Evolutionary conservation across 2,329 filamentous ascomycete species (phyloP).

Genomic region (Alternaria triticimaculans): DNA sequence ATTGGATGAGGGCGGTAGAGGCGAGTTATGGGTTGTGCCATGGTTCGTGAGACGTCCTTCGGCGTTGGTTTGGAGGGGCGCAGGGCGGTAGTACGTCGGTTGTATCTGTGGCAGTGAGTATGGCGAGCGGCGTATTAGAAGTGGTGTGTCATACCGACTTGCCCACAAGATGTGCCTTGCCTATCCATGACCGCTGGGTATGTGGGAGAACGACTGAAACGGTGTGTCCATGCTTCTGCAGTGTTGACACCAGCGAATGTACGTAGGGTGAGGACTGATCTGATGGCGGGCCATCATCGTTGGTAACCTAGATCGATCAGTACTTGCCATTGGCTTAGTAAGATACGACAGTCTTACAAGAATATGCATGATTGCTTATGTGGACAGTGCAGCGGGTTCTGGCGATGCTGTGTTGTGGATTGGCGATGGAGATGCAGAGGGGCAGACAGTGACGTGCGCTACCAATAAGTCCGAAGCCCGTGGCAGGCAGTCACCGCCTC

Average conservation of each 20-base stretch:
- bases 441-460: slow-evolving; percentile 31
- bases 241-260: slow-evolving; percentile 53
- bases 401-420: slow-evolving; percentile 12
- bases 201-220: slow-evolving; percentile 92
- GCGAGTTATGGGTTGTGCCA: slow-evolving; percentile 43
- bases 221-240: slow-evolving; percentile 73
- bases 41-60: slow-evolving; percentile 47
- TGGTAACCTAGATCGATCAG: slow-evolving; percentile 51
- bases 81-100: slow-evolving; percentile 80
- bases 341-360: slow-evolving; percentile 31
- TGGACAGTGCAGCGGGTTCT: not conserved
- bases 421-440: slow-evolving; percentile 18
- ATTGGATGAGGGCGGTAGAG: slow-evolving; percentile 39
- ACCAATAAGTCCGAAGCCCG: slow-evolving; percentile 31
- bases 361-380: slow-evolving; percentile 44
- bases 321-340: slow-evolving; percentile 3
- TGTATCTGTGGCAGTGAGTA: slow-evolving; percentile 57
- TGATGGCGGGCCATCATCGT: slow-evolving; percentile 61
- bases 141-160: slow-evolving; percentile 61
- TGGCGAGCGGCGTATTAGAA: not conserved
- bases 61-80: slow-evolving; percentile 56
- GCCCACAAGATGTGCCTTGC: slow-evolving; percentile 95
- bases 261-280: slow-evolving; percentile 58
- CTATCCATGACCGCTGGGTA: slow-evolving; percentile 95
- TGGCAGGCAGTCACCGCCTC: slow-evolving; percentile 20